Base-by-base conservation (phyloP, 2,329 filamentous ascomycete species). In the Pseudocercospora cruenta region DNA sequence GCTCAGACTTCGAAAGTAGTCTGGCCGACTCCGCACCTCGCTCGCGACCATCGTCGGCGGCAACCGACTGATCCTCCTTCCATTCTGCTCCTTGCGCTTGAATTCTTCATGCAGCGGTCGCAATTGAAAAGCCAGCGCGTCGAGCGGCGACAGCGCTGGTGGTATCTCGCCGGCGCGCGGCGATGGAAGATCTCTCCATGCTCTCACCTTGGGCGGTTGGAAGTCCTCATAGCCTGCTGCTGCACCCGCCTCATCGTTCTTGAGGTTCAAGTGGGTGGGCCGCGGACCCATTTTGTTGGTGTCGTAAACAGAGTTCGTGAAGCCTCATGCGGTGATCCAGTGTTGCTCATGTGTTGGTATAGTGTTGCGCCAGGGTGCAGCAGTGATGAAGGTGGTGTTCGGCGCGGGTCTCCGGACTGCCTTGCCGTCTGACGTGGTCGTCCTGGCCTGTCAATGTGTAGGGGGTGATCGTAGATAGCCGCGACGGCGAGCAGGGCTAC, bases 101-200 rank as follows among this genome's bases (percentile, higher is more conserved):
- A 99, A 87, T 79, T 96, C 80, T 88, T 91, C 45, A 93, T 61
- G 60, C 21, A 66, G 47, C 45, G 62, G 64, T 65, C 94, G 90
- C 73, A 94, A 96, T 77, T 98, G 94, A 68, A 94, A 86, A 22
- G 94, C 94, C 77, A 99, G 96, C 57, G 94, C 94, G 84, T 99
- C 95, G 70, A 99, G 86, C 10, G 95, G 95, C 7, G 95, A 98
- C 64, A 98, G 85, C 60, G 95, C 91, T 4, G 95, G 95, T 21
- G 95, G 94, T 0, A 91, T 86, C 73, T 88, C 79, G 77, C 82
- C 83, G n/a, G 80, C 76, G 63, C 81, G 80, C 47, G 83, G 82
- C 65, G 82, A 83, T 55, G 82, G 82, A 24, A 84, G 78, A 72
- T 79, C 77, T 68, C 75, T 72, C 53, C 74, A 66, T 65, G 73